Evolutionary conservation across 2,329 filamentous ascomycete species (phyloP), one percentile per base, ranked within the genome.

Genomic region (Lomentospora prolificans): DNA sequence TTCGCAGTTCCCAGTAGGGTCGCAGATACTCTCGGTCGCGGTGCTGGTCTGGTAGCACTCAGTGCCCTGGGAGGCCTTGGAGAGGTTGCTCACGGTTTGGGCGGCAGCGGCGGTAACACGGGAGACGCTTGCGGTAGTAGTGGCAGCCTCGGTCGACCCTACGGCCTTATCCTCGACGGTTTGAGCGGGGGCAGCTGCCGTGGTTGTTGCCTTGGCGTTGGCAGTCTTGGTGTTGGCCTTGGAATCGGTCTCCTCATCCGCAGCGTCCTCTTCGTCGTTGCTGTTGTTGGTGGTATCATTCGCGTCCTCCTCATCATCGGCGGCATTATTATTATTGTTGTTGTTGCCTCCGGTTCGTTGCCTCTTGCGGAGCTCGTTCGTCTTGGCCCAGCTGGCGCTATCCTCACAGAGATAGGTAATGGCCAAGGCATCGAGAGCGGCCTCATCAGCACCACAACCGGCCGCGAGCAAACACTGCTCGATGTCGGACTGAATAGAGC

Each of bases 21-120:
- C 57, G 56, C 69, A 62, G 60, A 68, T 68, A 17, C 67, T 71
- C 50, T 63, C 58, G 31, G 66, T 63, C 4, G 63, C 66, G 4
- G 64, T 65, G 46, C 68, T 71, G 25, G 64, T 72, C 17, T 12
- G 19, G 65, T 68, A 66, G 66, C 71, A 73, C n/a, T 66, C 62
- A 19, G 58, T 59, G 58, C 65, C 64, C 19, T 46, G 41, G 2
- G 41, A 46, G 60, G 58, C 5, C 54, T 58, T 31, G 56, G 53
- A 48, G 61, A 46, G 58, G 28, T 57, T 50, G 14, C 50, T 33
- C 48, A 27, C 54, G 31, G 58, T 52, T 17, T 61, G 51, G 12
- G 57, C 57, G 50, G 58, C 44, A 54, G 58, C 58, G 30, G 12
- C 12, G 8, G 57, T 58, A 3, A 53, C 52, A 27, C 39, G 50